These are phyloP conservation scores for Stemphylium lycopersici DNA, from an alignment of 2,329 filamentous ascomycete species.

Conservation along the genomic window DNA sequence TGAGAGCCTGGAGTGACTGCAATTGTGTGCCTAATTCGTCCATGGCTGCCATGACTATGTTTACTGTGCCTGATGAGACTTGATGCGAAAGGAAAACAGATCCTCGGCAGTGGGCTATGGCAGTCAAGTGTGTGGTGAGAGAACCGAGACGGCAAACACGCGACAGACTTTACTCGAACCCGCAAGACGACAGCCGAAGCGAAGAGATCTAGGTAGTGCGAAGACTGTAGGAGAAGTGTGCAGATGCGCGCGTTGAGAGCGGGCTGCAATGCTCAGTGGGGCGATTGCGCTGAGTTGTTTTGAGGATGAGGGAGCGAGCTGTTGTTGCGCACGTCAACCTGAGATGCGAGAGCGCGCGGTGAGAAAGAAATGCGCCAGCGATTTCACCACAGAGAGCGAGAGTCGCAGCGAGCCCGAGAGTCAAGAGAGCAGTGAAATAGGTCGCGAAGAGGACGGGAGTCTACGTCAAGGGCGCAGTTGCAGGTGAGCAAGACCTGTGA, in stretches of 20 bases:
- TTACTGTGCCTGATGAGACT: conserved; percentile 33
- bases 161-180: conserved; percentile 30
- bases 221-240: conserved; percentile 28
- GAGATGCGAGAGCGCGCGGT: conserved; percentile 32
- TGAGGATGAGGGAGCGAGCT: conserved; percentile 27
- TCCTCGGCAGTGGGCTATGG: conserved; percentile 13
- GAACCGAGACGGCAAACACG: conserved; percentile 33
- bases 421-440: conserved; percentile 27
- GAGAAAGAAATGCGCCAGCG: conserved; percentile 26
- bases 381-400: conserved; percentile 23
- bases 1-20: conserved; percentile 88
- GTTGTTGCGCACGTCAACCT: conserved; percentile 29
- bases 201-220: conserved; percentile 37
- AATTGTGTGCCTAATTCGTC: conserved; percentile 88
- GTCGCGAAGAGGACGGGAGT: conserved; percentile 22
- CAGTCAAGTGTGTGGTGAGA: conserved; percentile 19
- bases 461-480: conserved; percentile 31
- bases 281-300: conserved; percentile 26
- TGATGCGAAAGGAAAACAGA: conserved; percentile 25
- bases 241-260: conserved; percentile 29
- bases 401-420: conserved; percentile 28
- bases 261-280: conserved; percentile 26
- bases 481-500: conserved; percentile 22
- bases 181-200: conserved; percentile 30
- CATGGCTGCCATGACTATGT: conserved; percentile 69